Evolutionary conservation across 2,329 filamentous ascomycete genomes (phyloP).

Genomic region (Hypoxylon sp.): DNA sequence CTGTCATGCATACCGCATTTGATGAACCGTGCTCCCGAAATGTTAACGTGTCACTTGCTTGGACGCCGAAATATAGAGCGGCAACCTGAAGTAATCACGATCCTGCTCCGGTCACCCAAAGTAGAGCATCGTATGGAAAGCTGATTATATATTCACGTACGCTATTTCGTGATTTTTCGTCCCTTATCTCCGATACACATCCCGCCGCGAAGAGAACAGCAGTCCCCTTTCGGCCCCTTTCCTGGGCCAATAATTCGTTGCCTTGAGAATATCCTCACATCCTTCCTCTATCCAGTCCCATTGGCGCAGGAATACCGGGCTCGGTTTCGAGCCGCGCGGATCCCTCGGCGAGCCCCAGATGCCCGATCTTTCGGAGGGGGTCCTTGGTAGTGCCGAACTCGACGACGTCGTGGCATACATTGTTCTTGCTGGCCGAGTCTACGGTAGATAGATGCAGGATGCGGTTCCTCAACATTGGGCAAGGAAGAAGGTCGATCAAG

Average conservation of each 20-base stretch:
- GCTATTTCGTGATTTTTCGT: no score
- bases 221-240: slow-evolving; percentile 6
- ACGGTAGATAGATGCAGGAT: slow-evolving; percentile 45
- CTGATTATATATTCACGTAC: no score
- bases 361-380: slow-evolving; percentile 39
- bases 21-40: no score
- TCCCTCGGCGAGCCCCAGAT: slow-evolving; percentile 64
- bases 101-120: no score
- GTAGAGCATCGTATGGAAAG: no score
- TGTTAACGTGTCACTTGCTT: no score
- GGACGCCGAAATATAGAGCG: no score
- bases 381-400: slow-evolving; percentile 42
- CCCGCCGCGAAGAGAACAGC: not conserved
- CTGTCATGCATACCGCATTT: no score
- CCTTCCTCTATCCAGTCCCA: slow-evolving; percentile 57
- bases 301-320: slow-evolving; percentile 57
- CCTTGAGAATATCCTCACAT: slow-evolving; percentile 53
- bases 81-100: no score
- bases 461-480: slow-evolving; percentile 48
- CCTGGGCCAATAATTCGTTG: slow-evolving; percentile 54
- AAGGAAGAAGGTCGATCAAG: slow-evolving; percentile 52
- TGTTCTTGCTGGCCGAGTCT: no score
- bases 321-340: slow-evolving; percentile 60
- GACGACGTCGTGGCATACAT: slow-evolving; percentile 49
- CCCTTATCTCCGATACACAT: no score